Evolutionary conservation across 2,329 filamentous ascomycete genomes (phyloP).

Genomic region (Aspergillus piperis): DNA sequence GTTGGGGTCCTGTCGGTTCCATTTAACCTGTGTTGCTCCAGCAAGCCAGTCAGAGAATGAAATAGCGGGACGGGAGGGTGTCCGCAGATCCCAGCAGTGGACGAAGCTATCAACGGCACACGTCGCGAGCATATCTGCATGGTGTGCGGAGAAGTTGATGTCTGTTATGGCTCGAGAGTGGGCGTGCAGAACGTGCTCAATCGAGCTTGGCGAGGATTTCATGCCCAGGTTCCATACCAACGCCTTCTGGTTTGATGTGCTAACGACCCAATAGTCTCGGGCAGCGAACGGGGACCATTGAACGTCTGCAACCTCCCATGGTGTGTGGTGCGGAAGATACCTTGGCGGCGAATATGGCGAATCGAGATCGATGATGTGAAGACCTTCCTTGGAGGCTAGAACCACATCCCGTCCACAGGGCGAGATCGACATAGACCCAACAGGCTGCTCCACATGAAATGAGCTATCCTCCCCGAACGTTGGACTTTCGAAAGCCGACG

Average conservation of each 20-base stretch:
- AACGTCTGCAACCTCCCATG: constrained; percentile 95
- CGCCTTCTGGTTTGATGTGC: constrained; percentile 91
- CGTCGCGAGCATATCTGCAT: constrained; percentile 84
- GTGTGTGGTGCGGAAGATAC: constrained; percentile 78
- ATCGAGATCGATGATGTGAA: constrained; percentile 90
- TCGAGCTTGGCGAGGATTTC: constrained; percentile 69
- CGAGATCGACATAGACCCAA: constrained; percentile 90
- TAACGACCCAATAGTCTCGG: constrained; percentile 89
- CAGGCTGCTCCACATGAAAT: constrained; percentile 75
- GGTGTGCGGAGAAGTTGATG: constrained; percentile 92
- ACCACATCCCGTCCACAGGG: constrained; percentile 89
- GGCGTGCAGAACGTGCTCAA: constrained; percentile 84
- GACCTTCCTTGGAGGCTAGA: constrained; percentile 82
- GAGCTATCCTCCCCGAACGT: constrained; percentile 84
- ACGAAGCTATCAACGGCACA: constrained; percentile 93
- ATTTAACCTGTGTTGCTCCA: constrained; percentile 93
- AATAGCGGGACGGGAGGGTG: constrained; percentile 69
- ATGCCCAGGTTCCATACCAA: constrained; percentile 90
- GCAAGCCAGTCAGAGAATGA: constrained; percentile 93
- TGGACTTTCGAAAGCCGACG: constrained; percentile 74
- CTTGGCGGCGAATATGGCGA: constrained; percentile 84
- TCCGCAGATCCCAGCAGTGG: constrained; percentile 85
- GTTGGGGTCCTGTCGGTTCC: constrained; percentile 83
- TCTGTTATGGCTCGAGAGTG: constrained; percentile 90
- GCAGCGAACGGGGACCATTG: constrained; percentile 94